Evolutionary conservation across 176 grass and related monocot species (phyloP), one percentile per base, ranked within the genome.

Genomic region (Musa acuminata): DNA sequence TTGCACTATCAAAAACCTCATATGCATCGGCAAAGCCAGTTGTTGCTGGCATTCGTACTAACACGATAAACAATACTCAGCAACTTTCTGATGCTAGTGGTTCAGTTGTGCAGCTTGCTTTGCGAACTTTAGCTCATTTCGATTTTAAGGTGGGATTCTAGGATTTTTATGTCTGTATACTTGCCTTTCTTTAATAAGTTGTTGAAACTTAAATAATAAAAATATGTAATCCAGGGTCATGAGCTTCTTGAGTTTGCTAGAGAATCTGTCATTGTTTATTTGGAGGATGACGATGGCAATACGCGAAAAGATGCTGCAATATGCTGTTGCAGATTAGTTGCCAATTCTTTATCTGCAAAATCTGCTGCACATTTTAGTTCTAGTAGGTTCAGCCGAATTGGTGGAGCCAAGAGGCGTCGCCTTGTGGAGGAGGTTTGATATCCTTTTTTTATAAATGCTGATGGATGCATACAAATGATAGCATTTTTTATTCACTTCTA

Each of bases 181-280:
- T 3, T 68, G 52, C 4, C 22, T 29, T 51, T 53, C 2, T 43
- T 2, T 62, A 19, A 11, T 8, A 24, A 12, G 27, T 11, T 11
- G 74, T 1, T 85, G 26, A 62, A 14, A 55, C 66, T 17, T 62
- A 71, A 57, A 64, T 43, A 6, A 43, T 43, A 79, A 78, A 23
- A 75, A 62, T 85, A 63, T 82, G 49, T 89, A 54, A 77, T 88
- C 83, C 84, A 98, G 94, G 94, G 94, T 75, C 88, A 98, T 74
- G 94, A 98, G 80, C 94, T 98, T 79, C 84, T 98, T 59, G 87
- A 93, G 85, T 93, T 93, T 76, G 86, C 90, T 72, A 89, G 82
- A 89, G 90, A 93, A 53, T 87, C 85, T 82, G 94, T 89, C 77
- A 84, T 98, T 77, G 67, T 85, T 76, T 98, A 93, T 87, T 76